Evolutionary conservation across 352 stramenopile species (phyloP), one percentile per base, ranked within the genome.

Genomic region (Globisporangium cederbergense): DNA sequence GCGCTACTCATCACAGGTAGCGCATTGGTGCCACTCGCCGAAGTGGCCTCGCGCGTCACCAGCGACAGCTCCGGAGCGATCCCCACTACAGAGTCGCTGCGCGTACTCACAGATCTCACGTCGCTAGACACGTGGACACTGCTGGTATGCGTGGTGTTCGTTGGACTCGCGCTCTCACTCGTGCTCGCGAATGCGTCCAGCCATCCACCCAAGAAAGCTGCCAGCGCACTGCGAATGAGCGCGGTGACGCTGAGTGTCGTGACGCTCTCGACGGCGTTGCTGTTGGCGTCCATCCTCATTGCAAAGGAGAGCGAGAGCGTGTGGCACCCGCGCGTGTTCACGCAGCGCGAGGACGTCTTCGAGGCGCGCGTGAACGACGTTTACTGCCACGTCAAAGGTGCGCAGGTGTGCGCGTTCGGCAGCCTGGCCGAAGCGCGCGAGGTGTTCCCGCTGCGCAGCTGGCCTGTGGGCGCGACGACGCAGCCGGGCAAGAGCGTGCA

Each of bases 311-410:
- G 66, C 2, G 63, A 75, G n/a, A 78, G 63, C 1, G 56, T 70
- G 2, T 83, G 76, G 76, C 67, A 43, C 13, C 50, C 73, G 4
- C 66, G 69, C 8, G 45, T 45, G 13, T 73, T 76, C 49, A 59
- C 59, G 1, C 53, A 72, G 16, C 54, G 64, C 50, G 76, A 83
- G 45, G 57, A 60, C 28, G 36, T 70, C 7, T 78, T 78, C 50
- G 76, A 81, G 38, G 60, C 55, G 20, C 70, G 65, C 13, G 62
- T 82, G 42, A 82, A 84, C 67, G 74, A 80, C 56, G 66, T 82
- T 4, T 84, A 79, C 61, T 83, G 76, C 53, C 73, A 81, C 47
- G 66, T 71, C 16, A 81, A 81, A 45, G 76, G 76, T 6, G 59
- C 71, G 49, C 74, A 81, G 46, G 60, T 85, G 52, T 82, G 74